Percentiles rank a stretch among this genome's conserved stretches.
Evolutionary conservation across 352 stramenopile genomes (phyloP).

Genomic region (Phytophthora sp.): DNA sequence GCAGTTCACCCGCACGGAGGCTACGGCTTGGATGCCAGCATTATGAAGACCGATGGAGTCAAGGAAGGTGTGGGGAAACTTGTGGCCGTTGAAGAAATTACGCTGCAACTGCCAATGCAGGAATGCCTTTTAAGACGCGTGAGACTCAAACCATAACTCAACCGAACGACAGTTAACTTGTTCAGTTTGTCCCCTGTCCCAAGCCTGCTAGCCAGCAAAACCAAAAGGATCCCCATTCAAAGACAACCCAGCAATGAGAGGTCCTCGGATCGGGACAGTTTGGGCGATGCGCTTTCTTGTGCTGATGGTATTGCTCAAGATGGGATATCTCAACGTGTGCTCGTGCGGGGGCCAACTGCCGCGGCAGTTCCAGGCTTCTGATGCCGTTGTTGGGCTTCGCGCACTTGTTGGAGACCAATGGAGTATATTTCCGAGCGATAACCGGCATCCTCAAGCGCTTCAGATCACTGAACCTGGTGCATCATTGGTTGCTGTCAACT

Average conservation of each 20-base stretch:
- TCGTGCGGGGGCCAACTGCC: neutral
- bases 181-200: too few relatives aligned
- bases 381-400: constrained; percentile 21
- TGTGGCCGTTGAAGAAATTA: constrained; percentile 4
- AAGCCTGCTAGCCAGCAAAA: too few relatives aligned
- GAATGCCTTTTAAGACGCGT: too few relatives aligned
- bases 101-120: constrained; percentile 4
- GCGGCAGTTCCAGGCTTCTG: constrained; percentile 13
- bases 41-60: constrained; percentile 15
- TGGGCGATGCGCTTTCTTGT: constrained; percentile 15
- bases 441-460: constrained; percentile 12
- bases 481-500: constrained; percentile 37
- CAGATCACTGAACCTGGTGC: constrained; percentile 26
- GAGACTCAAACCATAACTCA: too few relatives aligned
- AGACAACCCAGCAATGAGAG: too few relatives aligned
- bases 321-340: constrained; percentile 21
- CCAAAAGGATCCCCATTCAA: too few relatives aligned
- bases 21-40: constrained; percentile 1
- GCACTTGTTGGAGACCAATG: constrained; percentile 21
- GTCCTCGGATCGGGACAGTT: neutral
- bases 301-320: constrained; percentile 14
- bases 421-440: constrained; percentile 21
- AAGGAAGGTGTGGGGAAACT: neutral
- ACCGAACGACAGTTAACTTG: too few relatives aligned
- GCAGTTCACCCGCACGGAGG: constrained; percentile 1